Base-by-base conservation (phyloP, 164 flowering plant genomes). In the Magnolia officinalis region DNA sequence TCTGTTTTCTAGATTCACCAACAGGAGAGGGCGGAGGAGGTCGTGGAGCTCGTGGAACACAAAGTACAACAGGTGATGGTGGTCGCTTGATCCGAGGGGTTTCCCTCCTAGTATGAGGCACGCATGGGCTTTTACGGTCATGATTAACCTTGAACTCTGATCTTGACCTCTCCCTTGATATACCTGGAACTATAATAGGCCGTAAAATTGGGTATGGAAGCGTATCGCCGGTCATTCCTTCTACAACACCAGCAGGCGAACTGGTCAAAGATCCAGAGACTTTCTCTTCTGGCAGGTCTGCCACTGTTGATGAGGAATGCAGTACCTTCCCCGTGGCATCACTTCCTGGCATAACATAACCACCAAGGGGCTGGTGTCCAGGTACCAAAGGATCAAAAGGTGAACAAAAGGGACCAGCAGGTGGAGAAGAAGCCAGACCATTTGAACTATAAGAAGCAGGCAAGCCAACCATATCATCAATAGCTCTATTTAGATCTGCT, bases 41-140 rank as follows among this genome's bases (percentile, higher is more conserved):
- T 21, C 87, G 88, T 67, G 98, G 98, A 76, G 97, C 94, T 74
- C 89, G 85, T 68, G 98, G 92, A 82, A 92, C 97, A 86, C 95
- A 95, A 68, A 92, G 95, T 63, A 95, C 94, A 20, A 95, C 95
- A 75, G 99, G 99, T 67, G 99, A 95, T 68, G 99, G 99, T 13
- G 99, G 98, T 65, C 98, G 82, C 71, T 92, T 95, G 59, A 95
- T 88, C 65, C 90, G 89, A 86, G 98, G 91, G 45, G 87, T 90
- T 50, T 95, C 99, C 52, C 90, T 82, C 77, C 92, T 84, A 68
- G 85, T 74, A 59, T 86, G 91, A 76, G 93, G 92, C 76, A 93
- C 81, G 83, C 94, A 88, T 7, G 98, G 96, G 79, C 97, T 92
- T 83, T 83, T 92, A 74, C 67, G 87, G 70, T 87, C 93, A 83